Evolutionary conservation across 768 basidiomycete species (phyloP).

Genomic region (Pisolithus sp.): DNA sequence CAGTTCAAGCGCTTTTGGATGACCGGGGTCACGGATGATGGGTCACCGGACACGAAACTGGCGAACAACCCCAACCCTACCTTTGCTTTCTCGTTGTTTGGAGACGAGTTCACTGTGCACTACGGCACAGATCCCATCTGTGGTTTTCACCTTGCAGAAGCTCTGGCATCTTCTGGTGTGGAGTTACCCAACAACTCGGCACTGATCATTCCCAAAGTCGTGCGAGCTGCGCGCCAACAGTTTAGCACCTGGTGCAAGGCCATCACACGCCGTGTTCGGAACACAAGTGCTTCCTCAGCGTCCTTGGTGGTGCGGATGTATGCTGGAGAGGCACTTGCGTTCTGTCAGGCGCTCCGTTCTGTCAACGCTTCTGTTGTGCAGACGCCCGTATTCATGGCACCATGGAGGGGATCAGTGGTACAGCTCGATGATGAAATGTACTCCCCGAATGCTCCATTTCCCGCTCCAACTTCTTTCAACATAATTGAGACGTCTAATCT

Average conservation of each 20-base stretch:
- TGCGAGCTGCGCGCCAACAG: slow-evolving; percentile 13
- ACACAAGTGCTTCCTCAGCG: neutral
- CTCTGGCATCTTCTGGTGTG: slow-evolving; percentile 7
- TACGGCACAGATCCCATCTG: slow-evolving; percentile 25
- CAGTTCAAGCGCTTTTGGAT: slow-evolving; percentile 25
- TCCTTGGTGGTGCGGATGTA: slow-evolving; percentile 23
- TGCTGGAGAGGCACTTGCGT: slow-evolving; percentile 22
- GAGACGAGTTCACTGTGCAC: slow-evolving; percentile 23
- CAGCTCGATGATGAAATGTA: slow-evolving; percentile 19
- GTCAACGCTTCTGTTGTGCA: slow-evolving; percentile 7
- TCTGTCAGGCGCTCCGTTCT: slow-evolving; percentile 22
- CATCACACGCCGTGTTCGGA: slow-evolving; percentile 7
- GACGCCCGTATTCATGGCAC: slow-evolving; percentile 12
- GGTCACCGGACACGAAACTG: neutral
- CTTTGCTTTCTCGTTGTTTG: slow-evolving; percentile 22
- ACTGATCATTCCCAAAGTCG: slow-evolving; percentile 14
- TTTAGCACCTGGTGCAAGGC: slow-evolving; percentile 25
- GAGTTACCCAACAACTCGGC: neutral
- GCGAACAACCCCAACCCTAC: slow-evolving; percentile 24
- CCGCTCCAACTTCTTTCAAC: slow-evolving; percentile 25
- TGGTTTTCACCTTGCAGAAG: slow-evolving; percentile 28
- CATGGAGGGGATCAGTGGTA: slow-evolving; percentile 22
- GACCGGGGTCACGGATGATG: slow-evolving; percentile 16
- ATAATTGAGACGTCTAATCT: slow-evolving; percentile 31
- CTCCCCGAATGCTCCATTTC: slow-evolving; percentile 3